Evolutionary conservation across 139 green algal genomes (phyloP), one percentile per base, ranked within the genome.

Genomic region (Coelastrella sp.): DNA sequence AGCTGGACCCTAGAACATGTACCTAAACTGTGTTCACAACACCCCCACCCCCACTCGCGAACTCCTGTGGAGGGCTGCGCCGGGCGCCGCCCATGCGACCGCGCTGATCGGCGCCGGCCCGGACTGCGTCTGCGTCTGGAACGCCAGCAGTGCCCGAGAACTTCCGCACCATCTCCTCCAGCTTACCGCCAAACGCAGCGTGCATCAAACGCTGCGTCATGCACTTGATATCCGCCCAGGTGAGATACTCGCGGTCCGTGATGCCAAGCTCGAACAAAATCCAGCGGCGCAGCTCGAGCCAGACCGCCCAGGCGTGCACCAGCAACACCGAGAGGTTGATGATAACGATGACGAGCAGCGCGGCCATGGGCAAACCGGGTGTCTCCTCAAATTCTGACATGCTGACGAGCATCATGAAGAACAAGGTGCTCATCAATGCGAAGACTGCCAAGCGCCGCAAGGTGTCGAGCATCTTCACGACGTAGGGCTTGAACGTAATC

Each of bases 401-500:
- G 2, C 68, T 71, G 4, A 79, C 86, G 22, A 90, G 76, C 76
- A 86, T 86, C 32, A 90, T 65, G 17, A 80, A 10, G 47, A 90
- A 86, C 22, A 85, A 61, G 1, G 86, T 90, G 3, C n/a, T 57
- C 22, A 80, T 79, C 5, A 90, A 76, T 3, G 17, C 64, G 64
- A 56, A 85, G 23, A 90, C 61, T 17, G 60, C 76, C 16, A 78
- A 8, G 3, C 86, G 86, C 0, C 65, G 86, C 60, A 90, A 64
- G 6, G 86, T 86, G 77, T 90, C 86, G 0, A 90, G 86, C 86
- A 90, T 90, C 22, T 54, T 32, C 58, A 61, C 78, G 3, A n/a
- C 76, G 11, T 86, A 90, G 7, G 86, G 86, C 61, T 86, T 79
- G 60, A 85, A 86, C 2, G 86, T 86, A 23, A 90, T 90, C 86